Base-by-base conservation (phyloP, 192 early-diverging fungal species). In the Linnemannia hyalina region DNA sequence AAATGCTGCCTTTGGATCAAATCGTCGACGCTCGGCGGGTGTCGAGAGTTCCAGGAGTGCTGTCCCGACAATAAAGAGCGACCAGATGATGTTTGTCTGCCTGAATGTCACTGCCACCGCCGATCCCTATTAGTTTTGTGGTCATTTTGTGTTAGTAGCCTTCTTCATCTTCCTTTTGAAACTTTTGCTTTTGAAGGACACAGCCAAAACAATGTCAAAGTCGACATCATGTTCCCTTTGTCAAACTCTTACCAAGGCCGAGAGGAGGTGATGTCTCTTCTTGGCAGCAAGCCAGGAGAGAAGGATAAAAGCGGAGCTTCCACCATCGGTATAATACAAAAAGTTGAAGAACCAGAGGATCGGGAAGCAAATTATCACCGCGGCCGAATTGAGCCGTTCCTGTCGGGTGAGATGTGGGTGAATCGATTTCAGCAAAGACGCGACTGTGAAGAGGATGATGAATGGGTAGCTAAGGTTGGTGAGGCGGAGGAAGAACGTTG, bases 1-100 rank as follows among this genome's bases (percentile, higher is more conserved):
- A 47, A 80, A 88, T 4, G 74, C 75, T 0, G 88, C 88, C 47
- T 81, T 80, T 35, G 79, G 82, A 42, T 81, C 82, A 70, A 77
- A 85, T 29, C 44, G 70, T 3, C 88, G 85, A 54, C 84, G 54
- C 46, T 88, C 78, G 3, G 55, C 6, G 23, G 49, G 29, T n/a
- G 22, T 73, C 10, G 74, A 41, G 11, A 82, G 83, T 40, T 90
- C 83, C 22, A 92, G 70, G 0, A 90, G 74, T 3, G 88, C 70
- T 15, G 86, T 77, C 10, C 91, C 92, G 35, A 93, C 90, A 36
- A 95, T 90, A 80, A 98, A 96, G 23, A 89, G 85, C 15, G 95
- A 86, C 98, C 98, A 99, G 0, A 98, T 90, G 23, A 95, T 93
- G 83, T 99, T 99, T 36, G 97, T 99, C 83, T 99, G 98, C 16